These are phyloP conservation scores for Hydrangea macrophylla DNA, from an alignment of 148 eudicot species.

Conservation along the genomic window DNA sequence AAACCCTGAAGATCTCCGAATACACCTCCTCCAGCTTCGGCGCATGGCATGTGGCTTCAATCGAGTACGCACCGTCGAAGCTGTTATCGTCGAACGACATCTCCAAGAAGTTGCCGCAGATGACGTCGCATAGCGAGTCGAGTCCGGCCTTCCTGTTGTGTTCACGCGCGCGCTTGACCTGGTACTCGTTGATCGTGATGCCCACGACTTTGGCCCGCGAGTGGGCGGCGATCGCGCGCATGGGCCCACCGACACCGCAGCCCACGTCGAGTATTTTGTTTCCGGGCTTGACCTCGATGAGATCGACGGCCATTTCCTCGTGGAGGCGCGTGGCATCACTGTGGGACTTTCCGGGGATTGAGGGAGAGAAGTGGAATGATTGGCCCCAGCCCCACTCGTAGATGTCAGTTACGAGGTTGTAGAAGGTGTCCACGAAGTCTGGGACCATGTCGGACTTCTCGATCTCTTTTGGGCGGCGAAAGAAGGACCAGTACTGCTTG, in stretches of 20 bases:
- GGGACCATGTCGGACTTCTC: constrained; percentile 40
- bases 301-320: constrained; percentile 50
- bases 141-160: constrained; percentile 53
- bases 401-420: constrained; percentile 49
- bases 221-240: constrained; percentile 52
- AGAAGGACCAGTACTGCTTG: constrained; percentile 43
- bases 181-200: constrained; percentile 49
- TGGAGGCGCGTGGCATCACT: constrained; percentile 42
- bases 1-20: constrained; percentile 35
- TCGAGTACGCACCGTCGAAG: constrained; percentile 50
- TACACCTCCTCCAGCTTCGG: constrained; percentile 45
- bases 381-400: constrained; percentile 66
- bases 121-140: constrained; percentile 36
- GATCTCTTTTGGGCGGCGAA: constrained; percentile 55
- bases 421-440: constrained; percentile 46
- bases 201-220: constrained; percentile 40
- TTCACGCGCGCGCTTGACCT: constrained; percentile 31
- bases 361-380: constrained; percentile 49
- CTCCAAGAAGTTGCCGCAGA: constrained; percentile 42
- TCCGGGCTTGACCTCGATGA: constrained; percentile 32
- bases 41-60: constrained; percentile 57
- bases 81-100: constrained; percentile 33
- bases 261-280: constrained; percentile 44
- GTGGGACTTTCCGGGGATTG: constrained; percentile 38
- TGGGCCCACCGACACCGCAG: constrained; percentile 54